Percentiles rank a stretch among this genome's conserved stretches.
Evolutionary conservation across 352 stramenopile genomes (phyloP).

Genomic region (Globisporangium uncinulatum): DNA sequence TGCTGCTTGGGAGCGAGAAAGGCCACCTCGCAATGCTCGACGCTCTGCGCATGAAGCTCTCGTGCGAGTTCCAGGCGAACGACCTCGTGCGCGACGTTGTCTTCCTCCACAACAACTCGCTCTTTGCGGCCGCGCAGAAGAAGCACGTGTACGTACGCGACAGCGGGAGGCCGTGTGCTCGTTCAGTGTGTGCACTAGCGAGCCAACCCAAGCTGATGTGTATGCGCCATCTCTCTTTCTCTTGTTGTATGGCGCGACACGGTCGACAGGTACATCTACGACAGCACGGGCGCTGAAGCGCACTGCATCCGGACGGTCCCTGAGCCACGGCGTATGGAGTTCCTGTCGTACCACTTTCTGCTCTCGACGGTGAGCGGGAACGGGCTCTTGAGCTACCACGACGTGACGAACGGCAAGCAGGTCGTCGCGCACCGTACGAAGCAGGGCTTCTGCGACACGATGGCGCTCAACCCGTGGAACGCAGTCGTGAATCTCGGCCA

Average conservation of each 20-base stretch:
- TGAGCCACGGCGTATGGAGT: constrained; percentile 92
- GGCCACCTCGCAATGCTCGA: constrained; percentile 97
- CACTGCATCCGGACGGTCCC: constrained; percentile 93
- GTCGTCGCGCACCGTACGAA: constrained; percentile 91
- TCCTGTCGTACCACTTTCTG: constrained; percentile 98
- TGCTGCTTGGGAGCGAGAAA: constrained; percentile 91
- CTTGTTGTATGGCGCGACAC: too few relatives aligned
- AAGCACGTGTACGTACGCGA: constrained; percentile 90
- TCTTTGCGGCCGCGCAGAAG: constrained; percentile 96
- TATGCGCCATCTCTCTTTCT: background rate
- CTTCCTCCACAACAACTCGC: constrained; percentile 97
- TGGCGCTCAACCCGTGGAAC: constrained; percentile 96
- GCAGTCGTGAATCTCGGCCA: constrained; percentile 96
- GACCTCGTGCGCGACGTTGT: constrained; percentile 93
- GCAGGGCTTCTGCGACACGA: constrained; percentile 88
- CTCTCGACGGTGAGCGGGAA: constrained; percentile 93
- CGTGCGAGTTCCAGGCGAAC: constrained; percentile 93
- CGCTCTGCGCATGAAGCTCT: constrained; percentile 84
- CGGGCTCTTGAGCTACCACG: constrained; percentile 92
- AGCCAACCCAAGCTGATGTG: background rate
- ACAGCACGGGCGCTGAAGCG: constrained; percentile 94
- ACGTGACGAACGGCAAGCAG: constrained; percentile 94
- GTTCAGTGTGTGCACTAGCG: background rate
- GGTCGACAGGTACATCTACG: constrained; percentile 91
- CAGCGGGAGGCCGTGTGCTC: background rate